Evolutionary conservation across 2,329 filamentous ascomycete species (phyloP).

Genomic region (Ophiostoma populinum): DNA sequence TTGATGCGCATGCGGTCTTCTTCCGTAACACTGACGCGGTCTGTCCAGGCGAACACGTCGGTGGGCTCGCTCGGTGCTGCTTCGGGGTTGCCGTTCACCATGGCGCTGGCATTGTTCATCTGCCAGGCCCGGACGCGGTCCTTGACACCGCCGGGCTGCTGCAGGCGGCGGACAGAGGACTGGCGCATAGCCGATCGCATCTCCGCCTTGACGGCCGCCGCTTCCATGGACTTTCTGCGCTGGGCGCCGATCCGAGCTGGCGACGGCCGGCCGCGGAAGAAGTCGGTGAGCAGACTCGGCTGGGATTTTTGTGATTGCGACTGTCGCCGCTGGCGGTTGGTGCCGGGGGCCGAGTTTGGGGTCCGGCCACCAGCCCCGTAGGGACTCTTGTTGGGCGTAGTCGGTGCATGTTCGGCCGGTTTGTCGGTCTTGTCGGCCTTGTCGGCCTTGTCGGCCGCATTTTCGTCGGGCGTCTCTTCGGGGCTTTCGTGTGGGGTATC

Average conservation of each 20-base stretch:
- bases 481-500: neutral
- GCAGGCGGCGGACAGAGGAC: conserved; percentile 39
- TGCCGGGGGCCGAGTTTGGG: conserved; percentile 24
- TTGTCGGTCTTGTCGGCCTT: conserved; percentile 4
- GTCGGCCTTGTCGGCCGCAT: conserved; percentile 7
- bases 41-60: conserved; percentile 41
- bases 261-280: conserved; percentile 38
- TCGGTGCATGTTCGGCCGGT: conserved; percentile 4
- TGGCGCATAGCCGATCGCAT: conserved; percentile 38
- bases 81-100: conserved; percentile 32
- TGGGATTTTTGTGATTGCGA: conserved; percentile 25
- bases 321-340: conserved; percentile 12
- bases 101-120: conserved; percentile 52
- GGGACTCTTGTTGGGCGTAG: conserved; percentile 15
- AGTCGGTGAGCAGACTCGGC: conserved; percentile 37
- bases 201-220: conserved; percentile 33
- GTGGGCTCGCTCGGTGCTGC: conserved; percentile 39
- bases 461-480: neutral
- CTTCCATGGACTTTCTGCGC: conserved; percentile 40
- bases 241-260: conserved; percentile 34
- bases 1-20: conserved; percentile 42
- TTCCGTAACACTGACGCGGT: conserved; percentile 44
- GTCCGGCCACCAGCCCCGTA: conserved; percentile 16
- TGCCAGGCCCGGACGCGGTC: conserved; percentile 78
- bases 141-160: conserved; percentile 49